Evolutionary conservation across 805 yeast genomes (phyloP), one percentile per base, ranked within the genome.

Genomic region (Candida boleticola): DNA sequence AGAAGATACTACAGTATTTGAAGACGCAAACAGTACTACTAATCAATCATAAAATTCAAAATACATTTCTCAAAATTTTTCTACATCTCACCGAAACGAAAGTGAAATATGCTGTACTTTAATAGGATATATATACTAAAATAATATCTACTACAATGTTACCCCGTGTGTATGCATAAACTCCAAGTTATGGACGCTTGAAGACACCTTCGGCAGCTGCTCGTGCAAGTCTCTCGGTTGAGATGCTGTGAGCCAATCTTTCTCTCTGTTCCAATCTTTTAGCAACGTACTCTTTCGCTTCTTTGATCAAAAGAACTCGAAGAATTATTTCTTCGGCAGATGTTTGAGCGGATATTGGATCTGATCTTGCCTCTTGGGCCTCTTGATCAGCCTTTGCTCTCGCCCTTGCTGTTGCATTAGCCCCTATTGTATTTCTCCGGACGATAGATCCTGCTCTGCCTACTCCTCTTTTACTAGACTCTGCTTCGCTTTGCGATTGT

Each of bases 241-340:
- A 73, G 34, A 78, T 65, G 31, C 77, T 73, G 42, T 74, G 76
- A 0, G 82, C 79, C 40, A 79, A 64, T 20, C 75, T 63, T 42
- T 82, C 87, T 40, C 92, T 68, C 53, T 80, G 83, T 19, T 76
- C 78, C 29, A 87, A 56, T 37, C 89, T 68, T 46, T 70, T 66
- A 7, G 76, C 69, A 3, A 87, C 88, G 56, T 71, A 83, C 1
- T 71, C 71, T 31, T 68, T 64, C 39, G 83, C 83, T 18, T 80
- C 86, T 44, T 82, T 78, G 29, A 89, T 71, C 20, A 89, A 63
- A 41, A 92, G 58, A 13, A 89, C 71, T 38, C 97, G 73, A 46
- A 92, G 62, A 5, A 90, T 71, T 10, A 89, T 73, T 51, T 88
- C 88, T 51, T 86, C 90, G 4, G 77, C 74, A 3, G 58, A 51